A percentile compares a stretch with the other conserved stretches of the same genome.
These are phyloP conservation scores for Xylariaceae sp. DNA, from an alignment of 2,329 filamentous ascomycete genomes.

Conservation along the genomic window DNA sequence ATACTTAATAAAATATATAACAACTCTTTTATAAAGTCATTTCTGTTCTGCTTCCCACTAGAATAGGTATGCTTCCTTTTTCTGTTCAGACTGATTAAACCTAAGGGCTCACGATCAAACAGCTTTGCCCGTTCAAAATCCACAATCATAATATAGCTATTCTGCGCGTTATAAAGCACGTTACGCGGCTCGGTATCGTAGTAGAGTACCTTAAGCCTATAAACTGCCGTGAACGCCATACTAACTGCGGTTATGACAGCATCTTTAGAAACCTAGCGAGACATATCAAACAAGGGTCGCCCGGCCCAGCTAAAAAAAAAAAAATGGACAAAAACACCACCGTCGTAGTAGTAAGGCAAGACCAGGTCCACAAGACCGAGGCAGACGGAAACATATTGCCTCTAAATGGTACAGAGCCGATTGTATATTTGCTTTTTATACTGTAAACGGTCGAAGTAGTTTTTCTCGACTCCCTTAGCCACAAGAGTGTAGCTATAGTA, in stretches of 20 bases:
- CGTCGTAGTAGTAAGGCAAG: constrained; percentile 30
- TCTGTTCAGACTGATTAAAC: constrained; percentile 20
- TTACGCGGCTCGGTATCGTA: constrained; percentile 30
- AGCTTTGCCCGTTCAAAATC: constrained; percentile 31
- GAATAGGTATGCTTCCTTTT: constrained; percentile 19
- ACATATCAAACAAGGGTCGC: constrained; percentile 19
- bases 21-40: constrained; percentile 3
- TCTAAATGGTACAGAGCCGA: constrained; percentile 29
- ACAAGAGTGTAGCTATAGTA: constrained; percentile 36
- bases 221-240: constrained; percentile 9
- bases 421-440: constrained; percentile 33
- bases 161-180: constrained; percentile 28
- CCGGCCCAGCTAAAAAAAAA: constrained; percentile 35
- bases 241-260: constrained; percentile 12
- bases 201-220: constrained; percentile 24
- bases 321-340: constrained; percentile 29
- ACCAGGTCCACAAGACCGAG: constrained; percentile 30
- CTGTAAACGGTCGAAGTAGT: constrained; percentile 19
- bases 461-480: constrained; percentile 35
- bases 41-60: not conserved
- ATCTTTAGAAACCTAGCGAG: constrained; percentile 8
- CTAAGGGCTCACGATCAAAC: constrained; percentile 18
- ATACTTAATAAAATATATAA: constrained; percentile 7
- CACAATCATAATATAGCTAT: constrained; percentile 28
- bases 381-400: constrained; percentile 34